These are phyloP conservation scores for Umbellularia californica DNA, from an alignment of 164 flowering plant genomes.

Conservation along the genomic window DNA sequence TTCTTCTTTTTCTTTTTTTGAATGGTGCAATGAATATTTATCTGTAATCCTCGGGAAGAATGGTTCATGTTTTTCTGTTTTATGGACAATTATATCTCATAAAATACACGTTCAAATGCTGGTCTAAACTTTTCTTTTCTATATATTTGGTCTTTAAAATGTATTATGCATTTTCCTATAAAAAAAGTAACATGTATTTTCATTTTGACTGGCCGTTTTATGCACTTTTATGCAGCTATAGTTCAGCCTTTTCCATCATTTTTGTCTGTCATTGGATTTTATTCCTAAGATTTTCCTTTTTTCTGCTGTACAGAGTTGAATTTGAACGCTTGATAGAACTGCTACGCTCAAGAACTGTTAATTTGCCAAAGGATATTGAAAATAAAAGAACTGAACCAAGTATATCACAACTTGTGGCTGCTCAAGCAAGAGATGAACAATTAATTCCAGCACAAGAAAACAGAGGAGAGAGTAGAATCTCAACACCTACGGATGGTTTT, in stretches of 20 bases:
- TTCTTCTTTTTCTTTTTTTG: too few relatives aligned
- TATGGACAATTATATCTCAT: too few relatives aligned
- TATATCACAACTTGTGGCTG: conserved; percentile 10
- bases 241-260: not conserved
- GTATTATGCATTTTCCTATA: too few relatives aligned
- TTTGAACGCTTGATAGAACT: conserved; percentile 68
- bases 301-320: conserved; percentile 51
- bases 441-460: conserved; percentile 24
- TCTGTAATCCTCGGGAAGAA: too few relatives aligned
- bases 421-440: conserved; percentile 9
- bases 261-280: not conserved
- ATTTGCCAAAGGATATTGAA: conserved; percentile 22
- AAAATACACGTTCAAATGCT: too few relatives aligned
- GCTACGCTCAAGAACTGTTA: conserved; percentile 52
- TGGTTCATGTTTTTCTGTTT: too few relatives aligned
- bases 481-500: conserved; percentile 30
- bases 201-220: not conserved
- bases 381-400: conserved; percentile 28
- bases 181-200: not conserved
- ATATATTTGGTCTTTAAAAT: too few relatives aligned
- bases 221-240: not conserved
- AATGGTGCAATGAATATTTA: too few relatives aligned
- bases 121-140: too few relatives aligned
- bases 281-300: not conserved
- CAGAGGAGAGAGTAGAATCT: conserved; percentile 17